A percentile compares a stretch with the other conserved stretches of the same genome.
phyloP scores from a whole-genome alignment of 257 asterid genomes.

The Solanum chilense region DNA sequence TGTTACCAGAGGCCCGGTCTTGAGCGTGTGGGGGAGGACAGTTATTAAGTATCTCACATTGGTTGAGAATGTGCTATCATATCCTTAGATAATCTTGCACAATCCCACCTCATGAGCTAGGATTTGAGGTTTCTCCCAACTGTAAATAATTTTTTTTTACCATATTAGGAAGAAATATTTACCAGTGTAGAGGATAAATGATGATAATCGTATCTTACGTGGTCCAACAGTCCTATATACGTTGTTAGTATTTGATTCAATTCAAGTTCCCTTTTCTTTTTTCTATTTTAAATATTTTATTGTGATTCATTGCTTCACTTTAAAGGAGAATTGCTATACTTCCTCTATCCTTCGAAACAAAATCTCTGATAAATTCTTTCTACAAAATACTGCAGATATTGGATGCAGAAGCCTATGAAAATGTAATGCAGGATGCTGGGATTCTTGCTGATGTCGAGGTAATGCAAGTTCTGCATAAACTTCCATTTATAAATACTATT shows the following conservation, averaged over 20 bases:
- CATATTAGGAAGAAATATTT: neutral
- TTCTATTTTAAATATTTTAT: neutral
- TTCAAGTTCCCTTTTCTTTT: neutral
- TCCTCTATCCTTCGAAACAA: neutral
- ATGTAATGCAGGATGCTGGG: slow-evolving; percentile 60
- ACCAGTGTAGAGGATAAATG: neutral
- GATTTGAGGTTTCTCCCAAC: neutral
- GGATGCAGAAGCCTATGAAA: slow-evolving; percentile 65
- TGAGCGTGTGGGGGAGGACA: neutral
- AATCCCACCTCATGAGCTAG: neutral
- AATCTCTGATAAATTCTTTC: neutral
- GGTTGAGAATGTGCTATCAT: neutral
- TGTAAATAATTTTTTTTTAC: neutral
- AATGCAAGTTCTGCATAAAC: neutral
- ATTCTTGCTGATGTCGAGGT: slow-evolving; percentile 68
- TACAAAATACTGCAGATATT: slow-evolving; percentile 31
- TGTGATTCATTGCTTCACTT: neutral
- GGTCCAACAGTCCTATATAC: neutral
- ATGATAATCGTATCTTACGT: neutral
- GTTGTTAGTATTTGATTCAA: neutral
- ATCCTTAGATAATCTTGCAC: neutral
- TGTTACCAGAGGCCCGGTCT: neutral
- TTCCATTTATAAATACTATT: neutral
- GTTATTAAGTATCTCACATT: neutral
- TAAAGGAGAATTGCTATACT: neutral